Base-by-base conservation (phyloP, 2,329 filamentous ascomycete genomes). In the Penicillium sp. region DNA sequence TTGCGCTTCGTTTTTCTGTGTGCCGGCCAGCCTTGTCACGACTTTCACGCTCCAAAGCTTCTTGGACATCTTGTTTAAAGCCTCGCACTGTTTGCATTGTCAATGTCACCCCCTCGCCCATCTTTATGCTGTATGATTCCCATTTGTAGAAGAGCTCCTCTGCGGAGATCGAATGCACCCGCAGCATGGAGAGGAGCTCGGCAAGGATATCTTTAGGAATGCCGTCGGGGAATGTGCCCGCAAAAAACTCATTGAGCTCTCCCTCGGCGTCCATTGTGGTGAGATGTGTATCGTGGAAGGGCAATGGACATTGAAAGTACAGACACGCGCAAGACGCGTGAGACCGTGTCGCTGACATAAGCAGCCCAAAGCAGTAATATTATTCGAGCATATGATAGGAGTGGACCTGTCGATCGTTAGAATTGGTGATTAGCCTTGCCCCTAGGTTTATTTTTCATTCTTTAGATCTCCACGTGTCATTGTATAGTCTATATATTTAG, bases 91-190 rank as follows among this genome's bases (percentile, higher is more conserved):
- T 84, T 33, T 85, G 80, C 37, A 94, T 75, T 42, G 85, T 81
- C 53, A 87, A 72, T 52, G 77, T 83, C 54, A 83, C 83, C 50
- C 88, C 85, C 49, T 94, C 88, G 22, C 90, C 88, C 83, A 97
- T 89, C 70, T 91, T 95, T 66, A 98, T 85, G 69, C 87, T 90
- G 76, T 96, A 97, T 0, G 89, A 91, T 69, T 98, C 93, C 93
- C 93, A 98, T 77, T 97, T 97, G 81, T 88, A 96, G 70, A 88
- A 96, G 24, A 97, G 77, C 66, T 97, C 93, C 67, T 97, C 84
- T 31, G 83, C 77, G 15, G 83, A 81, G 53, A 97, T 79, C 42
- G 82, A 82, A 71, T 96, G 88, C 53, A 97, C 77, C 48, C 84
- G 83, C 72, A 93, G 79, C 66, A 95, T 94, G 51, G 88, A 94